A percentile compares a stretch with the other conserved stretches of the same genome.
Evolutionary conservation across 2,329 filamentous ascomycete species (phyloP).

Genomic region (Ceratocystis harringtonii): DNA sequence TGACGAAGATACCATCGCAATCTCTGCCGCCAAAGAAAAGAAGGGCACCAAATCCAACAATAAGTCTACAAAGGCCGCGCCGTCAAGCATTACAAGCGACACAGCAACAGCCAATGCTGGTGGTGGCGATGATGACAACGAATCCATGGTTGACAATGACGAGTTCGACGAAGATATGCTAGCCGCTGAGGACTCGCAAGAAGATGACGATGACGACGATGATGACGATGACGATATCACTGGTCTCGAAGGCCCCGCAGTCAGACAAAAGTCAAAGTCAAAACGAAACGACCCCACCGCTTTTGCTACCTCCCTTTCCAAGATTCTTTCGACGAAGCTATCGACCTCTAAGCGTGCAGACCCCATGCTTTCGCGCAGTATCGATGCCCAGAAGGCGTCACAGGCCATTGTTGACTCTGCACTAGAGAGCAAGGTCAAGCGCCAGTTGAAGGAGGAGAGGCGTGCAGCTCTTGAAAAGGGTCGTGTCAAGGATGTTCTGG

Average conservation of each 20-base stretch:
- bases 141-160: conserved; percentile 24
- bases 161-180: conserved; percentile 22
- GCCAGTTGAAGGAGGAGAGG: conserved; percentile 68
- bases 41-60: conserved; percentile 10
- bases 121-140: conserved; percentile 19
- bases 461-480: conserved; percentile 69
- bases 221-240: conserved; percentile 29
- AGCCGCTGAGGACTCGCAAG: conserved; percentile 22
- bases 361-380: conserved; percentile 78
- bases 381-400: conserved; percentile 55
- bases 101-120: conserved; percentile 18
- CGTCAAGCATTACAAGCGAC: conserved; percentile 20
- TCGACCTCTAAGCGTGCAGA: conserved; percentile 68
- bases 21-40: conserved; percentile 21
- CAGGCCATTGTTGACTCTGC: conserved; percentile 59
- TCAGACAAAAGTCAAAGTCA: conserved; percentile 34
- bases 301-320: conserved; percentile 84
- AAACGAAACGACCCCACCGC: conserved; percentile 87
- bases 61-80: conserved; percentile 19
- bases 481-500: conserved; percentile 69
- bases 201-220: conserved; percentile 20
- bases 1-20: conserved; percentile 24
- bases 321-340: conserved; percentile 82
- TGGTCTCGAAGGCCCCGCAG: conserved; percentile 24
- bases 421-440: conserved; percentile 66